Evolutionary conservation across 306 rosid species (phyloP).

Genomic region (Notholithocarpus densiflorus): DNA sequence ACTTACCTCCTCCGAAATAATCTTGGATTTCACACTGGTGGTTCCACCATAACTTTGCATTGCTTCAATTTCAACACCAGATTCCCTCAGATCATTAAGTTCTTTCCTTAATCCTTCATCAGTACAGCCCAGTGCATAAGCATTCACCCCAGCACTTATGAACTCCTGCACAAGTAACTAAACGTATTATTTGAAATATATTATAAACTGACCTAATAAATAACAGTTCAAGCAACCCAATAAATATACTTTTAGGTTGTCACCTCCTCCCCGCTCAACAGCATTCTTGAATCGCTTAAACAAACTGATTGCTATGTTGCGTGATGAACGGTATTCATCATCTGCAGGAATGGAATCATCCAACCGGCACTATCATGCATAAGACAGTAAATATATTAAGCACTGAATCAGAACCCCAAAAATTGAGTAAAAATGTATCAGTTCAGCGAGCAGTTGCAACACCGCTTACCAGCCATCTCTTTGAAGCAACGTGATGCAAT

Average conservation of each 20-base stretch:
- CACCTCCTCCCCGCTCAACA: constrained; percentile 88
- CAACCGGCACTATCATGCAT: constrained; percentile 51
- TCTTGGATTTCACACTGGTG: constrained; percentile 83
- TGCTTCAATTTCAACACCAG: constrained; percentile 75
- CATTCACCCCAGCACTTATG: constrained; percentile 95
- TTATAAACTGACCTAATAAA: constrained; percentile 2
- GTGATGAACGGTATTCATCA: constrained; percentile 87
- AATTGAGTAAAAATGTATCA: background rate
- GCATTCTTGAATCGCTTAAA: constrained; percentile 77
- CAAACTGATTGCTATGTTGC: constrained; percentile 93
- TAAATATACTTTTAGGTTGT: constrained; percentile 76
- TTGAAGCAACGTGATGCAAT: constrained; percentile 44
- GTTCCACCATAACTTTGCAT: constrained; percentile 78
- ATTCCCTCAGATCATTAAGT: constrained; percentile 69
- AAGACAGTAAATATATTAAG: constrained; percentile 15
- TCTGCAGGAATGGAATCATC: constrained; percentile 64
- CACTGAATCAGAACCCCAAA: background rate
- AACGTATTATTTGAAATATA: constrained; percentile 10
- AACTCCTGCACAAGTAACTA: constrained; percentile 62
- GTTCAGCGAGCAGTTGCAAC: background rate
- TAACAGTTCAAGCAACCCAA: constrained; percentile 18
- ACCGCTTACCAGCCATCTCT: constrained; percentile 71
- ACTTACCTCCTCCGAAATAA: constrained; percentile 70
- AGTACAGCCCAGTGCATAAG: constrained; percentile 95
- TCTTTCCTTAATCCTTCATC: constrained; percentile 92